Conservation (phyloP, 192 early-diverging fungal species). For the Coemansia aciculifera region DNA sequence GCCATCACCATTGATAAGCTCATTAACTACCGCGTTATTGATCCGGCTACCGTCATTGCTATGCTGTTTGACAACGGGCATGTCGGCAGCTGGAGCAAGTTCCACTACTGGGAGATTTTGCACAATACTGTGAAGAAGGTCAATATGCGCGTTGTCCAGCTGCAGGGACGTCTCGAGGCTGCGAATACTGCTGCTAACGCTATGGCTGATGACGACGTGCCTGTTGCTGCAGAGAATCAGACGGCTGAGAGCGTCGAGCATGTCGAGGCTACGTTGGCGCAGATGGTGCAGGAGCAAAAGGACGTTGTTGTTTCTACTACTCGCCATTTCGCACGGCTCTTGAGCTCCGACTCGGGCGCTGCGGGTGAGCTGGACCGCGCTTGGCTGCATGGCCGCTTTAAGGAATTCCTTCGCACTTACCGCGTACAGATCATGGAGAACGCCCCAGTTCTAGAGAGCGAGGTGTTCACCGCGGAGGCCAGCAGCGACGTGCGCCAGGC, state of each 20-base stretch:
- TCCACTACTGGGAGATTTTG: slow-evolving; percentile 85
- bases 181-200: slow-evolving; percentile 38
- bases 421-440: slow-evolving; percentile 54
- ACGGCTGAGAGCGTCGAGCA: slow-evolving; percentile 51
- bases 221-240: slow-evolving; percentile 17
- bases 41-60: slow-evolving; percentile 75
- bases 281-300: slow-evolving; percentile 75
- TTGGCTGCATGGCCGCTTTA: slow-evolving; percentile 67
- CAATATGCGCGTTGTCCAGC: slow-evolving; percentile 69
- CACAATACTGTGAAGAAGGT: slow-evolving; percentile 85
- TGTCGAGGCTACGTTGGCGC: slow-evolving; percentile 66
- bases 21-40: slow-evolving; percentile 91
- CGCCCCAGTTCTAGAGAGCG: slow-evolving; percentile 44
- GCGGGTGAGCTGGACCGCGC: slow-evolving; percentile 62
- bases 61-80: slow-evolving; percentile 68
- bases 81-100: slow-evolving; percentile 45
- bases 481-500: slow-evolving; percentile 42
- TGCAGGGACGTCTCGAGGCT: slow-evolving; percentile 32
- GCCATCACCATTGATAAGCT: slow-evolving; percentile 93
- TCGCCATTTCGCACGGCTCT: slow-evolving; percentile 62
- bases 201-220: slow-evolving; percentile 13
- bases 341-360: slow-evolving; percentile 53
- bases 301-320: slow-evolving; percentile 76
- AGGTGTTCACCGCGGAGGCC: slow-evolving; percentile 53
- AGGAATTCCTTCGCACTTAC: slow-evolving; percentile 62